Percentiles rank a stretch among this genome's conserved stretches.
These are phyloP conservation scores for Ceratobasidium sp. DNA, from an alignment of 1,284 basidiomycete species.

Conservation along the genomic window DNA sequence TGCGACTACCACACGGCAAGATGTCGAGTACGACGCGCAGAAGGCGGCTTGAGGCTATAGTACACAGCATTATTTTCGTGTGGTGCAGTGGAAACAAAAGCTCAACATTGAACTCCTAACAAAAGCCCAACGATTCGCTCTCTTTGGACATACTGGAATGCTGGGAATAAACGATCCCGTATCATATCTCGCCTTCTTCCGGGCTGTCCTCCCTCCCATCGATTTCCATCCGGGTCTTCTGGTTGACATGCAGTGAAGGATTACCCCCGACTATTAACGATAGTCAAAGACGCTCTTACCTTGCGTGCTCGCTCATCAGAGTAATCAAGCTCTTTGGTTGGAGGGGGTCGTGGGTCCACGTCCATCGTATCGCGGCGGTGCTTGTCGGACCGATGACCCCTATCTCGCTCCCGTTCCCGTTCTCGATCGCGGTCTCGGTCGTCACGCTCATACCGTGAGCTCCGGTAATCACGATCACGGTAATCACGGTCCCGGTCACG, in stretches of 20 bases:
- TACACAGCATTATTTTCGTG: slow-evolving; percentile 1
- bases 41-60: background rate
- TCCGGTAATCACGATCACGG: slow-evolving; percentile 47
- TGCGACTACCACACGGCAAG: background rate
- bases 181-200: slow-evolving; percentile 81
- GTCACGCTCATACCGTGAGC: slow-evolving; percentile 42
- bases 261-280: background rate
- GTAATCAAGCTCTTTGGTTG: slow-evolving; percentile 48
- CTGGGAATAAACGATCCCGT: background rate
- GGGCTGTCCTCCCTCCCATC: slow-evolving; percentile 68
- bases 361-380: slow-evolving; percentile 52
- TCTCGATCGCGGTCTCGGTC: slow-evolving; percentile 55
- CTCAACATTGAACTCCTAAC: slow-evolving; percentile 13
- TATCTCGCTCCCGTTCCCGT: slow-evolving; percentile 59
- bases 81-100: background rate
- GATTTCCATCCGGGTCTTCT: slow-evolving; percentile 37
- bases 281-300: slow-evolving; percentile 57
- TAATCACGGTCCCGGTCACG: slow-evolving; percentile 50
- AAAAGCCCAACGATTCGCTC: background rate
- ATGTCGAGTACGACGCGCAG: background rate
- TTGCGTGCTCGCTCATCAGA: slow-evolving; percentile 65
- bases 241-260: background rate
- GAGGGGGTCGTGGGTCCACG: slow-evolving; percentile 24
- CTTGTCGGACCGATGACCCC: slow-evolving; percentile 60
- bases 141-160: background rate